Base-by-base conservation (phyloP, 306 rosid species). In the Cyclanthera cordifolia region DNA sequence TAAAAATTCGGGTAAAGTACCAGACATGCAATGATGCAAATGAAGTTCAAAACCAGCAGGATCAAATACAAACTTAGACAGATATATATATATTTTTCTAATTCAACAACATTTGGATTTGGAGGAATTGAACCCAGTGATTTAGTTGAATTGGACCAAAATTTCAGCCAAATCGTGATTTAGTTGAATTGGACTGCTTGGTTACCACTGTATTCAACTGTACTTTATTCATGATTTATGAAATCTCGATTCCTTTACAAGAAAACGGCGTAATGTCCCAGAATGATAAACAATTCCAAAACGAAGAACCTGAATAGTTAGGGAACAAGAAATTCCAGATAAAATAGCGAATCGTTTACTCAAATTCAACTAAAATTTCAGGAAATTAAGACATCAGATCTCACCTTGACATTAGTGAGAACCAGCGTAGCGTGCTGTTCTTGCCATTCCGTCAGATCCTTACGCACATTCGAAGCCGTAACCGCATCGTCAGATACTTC, bases 371-470 rank as follows among this genome's bases (percentile, higher is more conserved):
- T 8, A 58, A 48, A 27, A 45, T 58, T 55, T 43, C 19, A 2
- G 24, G 45, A 55, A 17, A n/a, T 8, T 39, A 23, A 41, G 56
- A 8, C 43, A n/a, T 17, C 17, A 8, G 15, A 79, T 77, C 72
- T 72, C 65, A 90, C 99, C 97, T 86, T 94, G 52, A 90, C 97
- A 73, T 90, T 71, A 15, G 92, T 86, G 72, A 94, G 87, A 73
- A 94, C 95, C 61, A 94, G 75, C 63, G 83, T 94, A 32, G 99
- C 99, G 79, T 94, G 99, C 56, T 82, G 84, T 83, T 94, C 99
- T 80, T 94, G 99, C 86, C 95, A 94, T 76, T 88, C 97, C 54
- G 85, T 86, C 75, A 90, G 97, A 86, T 94, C 99, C 77, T 88
- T 90, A 25, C 99, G 76, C 60, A 94, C 92, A 80, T 94, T 94